These are phyloP conservation scores for Eutypa lata DNA, from an alignment of 2,329 filamentous ascomycete species.

Conservation along the genomic window DNA sequence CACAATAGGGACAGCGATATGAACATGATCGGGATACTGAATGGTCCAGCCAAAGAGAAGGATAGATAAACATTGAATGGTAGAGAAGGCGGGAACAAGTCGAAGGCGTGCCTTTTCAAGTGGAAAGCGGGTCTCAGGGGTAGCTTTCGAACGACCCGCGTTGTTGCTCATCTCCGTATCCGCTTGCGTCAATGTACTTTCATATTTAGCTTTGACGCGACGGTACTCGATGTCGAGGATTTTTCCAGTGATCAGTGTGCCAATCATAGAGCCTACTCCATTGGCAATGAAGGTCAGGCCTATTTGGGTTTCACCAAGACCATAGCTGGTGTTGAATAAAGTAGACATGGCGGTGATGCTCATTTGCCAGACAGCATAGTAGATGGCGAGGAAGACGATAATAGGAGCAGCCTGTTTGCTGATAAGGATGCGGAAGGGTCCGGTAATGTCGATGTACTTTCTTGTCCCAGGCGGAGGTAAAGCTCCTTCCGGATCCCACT, in stretches of 20 bases:
- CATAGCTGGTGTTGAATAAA: slow-evolving; percentile 42
- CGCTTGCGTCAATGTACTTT: no score
- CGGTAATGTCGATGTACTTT: slow-evolving; percentile 41
- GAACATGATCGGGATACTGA: slow-evolving; percentile 36
- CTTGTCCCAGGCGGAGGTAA: slow-evolving; percentile 11
- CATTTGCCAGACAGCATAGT: slow-evolving; percentile 55
- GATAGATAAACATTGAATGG: slow-evolving; percentile 43
- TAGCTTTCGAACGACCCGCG: no score
- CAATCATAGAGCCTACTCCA: slow-evolving; percentile 51
- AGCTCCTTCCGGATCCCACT: slow-evolving; percentile 13
- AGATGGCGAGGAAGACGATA: slow-evolving; percentile 45
- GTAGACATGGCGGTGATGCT: slow-evolving; percentile 51
- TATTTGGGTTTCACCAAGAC: slow-evolving; percentile 40
- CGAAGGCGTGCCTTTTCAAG: slow-evolving; percentile 50
- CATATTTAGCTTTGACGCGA: slow-evolving; percentile 32
- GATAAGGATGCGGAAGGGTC: slow-evolving; percentile 44
- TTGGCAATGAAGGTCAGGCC: slow-evolving; percentile 53
- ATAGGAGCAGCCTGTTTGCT: slow-evolving; percentile 41
- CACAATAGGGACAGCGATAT: slow-evolving; percentile 47
- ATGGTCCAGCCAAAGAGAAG: slow-evolving; percentile 53
- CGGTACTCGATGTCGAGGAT: slow-evolving; percentile 51
- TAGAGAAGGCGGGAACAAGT: slow-evolving; percentile 41
- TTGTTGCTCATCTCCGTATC: no score
- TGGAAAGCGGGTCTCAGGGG: slow-evolving; percentile 32
- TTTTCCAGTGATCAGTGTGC: slow-evolving; percentile 49